Conservation (phyloP, 352 stramenopile species). For the Phytophthora vignae region DNA sequence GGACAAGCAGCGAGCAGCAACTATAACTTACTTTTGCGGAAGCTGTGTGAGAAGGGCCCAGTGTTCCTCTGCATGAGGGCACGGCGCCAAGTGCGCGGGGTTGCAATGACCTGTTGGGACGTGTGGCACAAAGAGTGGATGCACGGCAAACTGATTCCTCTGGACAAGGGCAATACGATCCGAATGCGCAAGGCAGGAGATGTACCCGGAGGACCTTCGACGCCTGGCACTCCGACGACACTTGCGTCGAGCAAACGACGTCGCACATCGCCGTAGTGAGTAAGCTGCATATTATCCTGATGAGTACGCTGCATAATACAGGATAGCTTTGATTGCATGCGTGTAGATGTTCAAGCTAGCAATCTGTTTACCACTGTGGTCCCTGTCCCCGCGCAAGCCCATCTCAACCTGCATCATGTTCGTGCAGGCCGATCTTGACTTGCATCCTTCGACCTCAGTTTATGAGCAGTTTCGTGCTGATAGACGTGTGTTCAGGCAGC, state of each 20-base stretch:
- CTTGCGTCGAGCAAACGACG: neutral
- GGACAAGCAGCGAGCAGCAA: no score
- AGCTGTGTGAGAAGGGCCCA: no score
- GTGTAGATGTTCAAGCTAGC: neutral
- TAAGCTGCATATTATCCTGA: neutral
- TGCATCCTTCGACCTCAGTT: no score
- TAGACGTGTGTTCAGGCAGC: no score
- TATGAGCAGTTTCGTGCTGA: no score
- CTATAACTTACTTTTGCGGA: no score
- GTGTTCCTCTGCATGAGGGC: no score
- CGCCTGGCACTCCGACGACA: neutral
- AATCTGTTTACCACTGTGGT: neutral
- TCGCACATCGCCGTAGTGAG: neutral
- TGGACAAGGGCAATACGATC: neutral
- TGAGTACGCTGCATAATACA: neutral
- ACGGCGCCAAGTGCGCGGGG: neutral
- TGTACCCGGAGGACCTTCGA: neutral
- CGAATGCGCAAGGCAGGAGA: neutral
- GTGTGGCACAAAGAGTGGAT: neutral
- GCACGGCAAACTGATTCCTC: neutral
- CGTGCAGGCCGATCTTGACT: no score
- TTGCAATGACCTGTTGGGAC: constrained; percentile 1
- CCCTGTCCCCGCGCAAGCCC: no score
- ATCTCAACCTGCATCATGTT: no score
- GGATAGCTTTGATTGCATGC: neutral